Percentiles rank a stretch among this genome's conserved stretches.
These are phyloP conservation scores for Dipteronia sinensis DNA, from an alignment of 345 rosid species.

Conservation along the genomic window DNA sequence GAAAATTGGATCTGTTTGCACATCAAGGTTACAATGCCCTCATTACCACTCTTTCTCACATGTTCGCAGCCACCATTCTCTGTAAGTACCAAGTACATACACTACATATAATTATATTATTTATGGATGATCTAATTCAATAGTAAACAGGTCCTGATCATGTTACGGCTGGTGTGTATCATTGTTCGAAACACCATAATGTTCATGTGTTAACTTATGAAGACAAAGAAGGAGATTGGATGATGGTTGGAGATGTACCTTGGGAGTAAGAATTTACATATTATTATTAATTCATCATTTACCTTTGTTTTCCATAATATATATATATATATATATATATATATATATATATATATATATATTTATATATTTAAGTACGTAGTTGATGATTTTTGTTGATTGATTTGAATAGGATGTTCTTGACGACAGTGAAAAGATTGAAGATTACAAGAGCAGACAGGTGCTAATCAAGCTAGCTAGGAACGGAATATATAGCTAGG, in stretches of 20 bases:
- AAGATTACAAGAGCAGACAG: constrained; percentile 40
- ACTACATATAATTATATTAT: too few relatives aligned
- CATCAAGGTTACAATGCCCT: constrained; percentile 35
- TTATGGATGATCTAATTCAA: too few relatives aligned
- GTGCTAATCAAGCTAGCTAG: constrained; percentile 17
- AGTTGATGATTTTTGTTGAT: background rate
- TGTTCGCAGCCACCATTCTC: constrained; percentile 35
- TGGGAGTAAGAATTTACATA: constrained; percentile 44
- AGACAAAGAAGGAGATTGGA: constrained; percentile 69
- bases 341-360: too few relatives aligned
- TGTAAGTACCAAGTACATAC: constrained; percentile 31
- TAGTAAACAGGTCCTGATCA: constrained; percentile 17
- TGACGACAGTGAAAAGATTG: constrained; percentile 35
- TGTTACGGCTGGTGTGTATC: background rate
- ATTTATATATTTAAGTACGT: too few relatives aligned
- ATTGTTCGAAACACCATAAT: background rate
- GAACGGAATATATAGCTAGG: background rate
- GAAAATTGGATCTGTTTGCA: constrained; percentile 51
- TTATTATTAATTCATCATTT: background rate
- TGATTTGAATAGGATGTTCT: constrained; percentile 29
- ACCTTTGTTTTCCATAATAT: too few relatives aligned
- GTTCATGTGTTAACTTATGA: constrained; percentile 49
- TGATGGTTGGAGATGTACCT: constrained; percentile 74
- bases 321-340: too few relatives aligned
- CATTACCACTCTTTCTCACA: constrained; percentile 25